Evolutionary conservation across 1,284 basidiomycete species (phyloP).

Genomic region (Earliella scabrosa): DNA sequence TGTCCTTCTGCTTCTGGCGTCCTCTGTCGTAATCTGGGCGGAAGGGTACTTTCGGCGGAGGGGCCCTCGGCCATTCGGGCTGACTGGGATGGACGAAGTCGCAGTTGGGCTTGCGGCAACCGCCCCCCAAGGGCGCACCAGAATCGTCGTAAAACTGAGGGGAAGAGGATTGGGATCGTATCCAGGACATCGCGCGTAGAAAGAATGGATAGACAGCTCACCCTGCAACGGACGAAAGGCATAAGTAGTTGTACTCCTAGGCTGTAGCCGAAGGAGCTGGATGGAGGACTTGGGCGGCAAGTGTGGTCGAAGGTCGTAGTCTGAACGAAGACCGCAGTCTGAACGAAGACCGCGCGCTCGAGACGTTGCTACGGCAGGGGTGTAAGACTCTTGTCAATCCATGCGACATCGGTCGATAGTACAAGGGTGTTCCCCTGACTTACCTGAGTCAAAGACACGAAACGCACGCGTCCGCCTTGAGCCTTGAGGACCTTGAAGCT

Average conservation of each 20-base stretch:
- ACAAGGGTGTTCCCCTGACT: too few species aligned
- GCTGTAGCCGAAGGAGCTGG: too few species aligned
- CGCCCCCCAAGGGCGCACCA: constrained; percentile 20
- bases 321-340: too few species aligned
- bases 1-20: too few species aligned
- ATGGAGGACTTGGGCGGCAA: background rate
- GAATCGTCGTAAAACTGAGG: constrained; percentile 27
- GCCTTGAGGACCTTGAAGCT: too few species aligned
- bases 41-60: background rate
- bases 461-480: background rate
- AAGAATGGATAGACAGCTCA: constrained; percentile 9
- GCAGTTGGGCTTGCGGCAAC: constrained; percentile 24
- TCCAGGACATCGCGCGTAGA: background rate
- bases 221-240: constrained; percentile 12
- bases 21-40: background rate
- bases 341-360: too few species aligned
- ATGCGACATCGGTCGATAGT: too few species aligned
- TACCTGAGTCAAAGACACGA: background rate
- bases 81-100: constrained; percentile 30
- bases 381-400: too few species aligned
- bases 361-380: too few species aligned
- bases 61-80: constrained; percentile 23
- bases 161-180: background rate
- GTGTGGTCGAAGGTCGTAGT: background rate
- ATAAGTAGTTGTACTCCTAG: background rate